phyloP scores from a whole-genome alignment of 176 grass and related monocot species.

The bread wheat (Triticum aestivum) region IWGSC_CS_RefSeq_v2.1 NC_057812.1:232804046-232804545 shows the following conservation, averaged over 20 bases:
- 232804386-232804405: slow-evolving; percentile 28
- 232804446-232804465: slow-evolving; percentile 20
- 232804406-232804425: slow-evolving; percentile 53
- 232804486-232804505: slow-evolving; percentile 8
- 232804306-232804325: slow-evolving; percentile 35
- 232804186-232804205: slow-evolving; percentile 48
- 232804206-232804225: slow-evolving; percentile 34
- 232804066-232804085: background rate
- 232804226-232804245: background rate
- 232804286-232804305: slow-evolving; percentile 28
- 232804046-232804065: background rate
- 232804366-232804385: slow-evolving; percentile 36
- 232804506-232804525: slow-evolving; percentile 37
- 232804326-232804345: slow-evolving; percentile 27
- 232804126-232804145: slow-evolving; percentile 11
- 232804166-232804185: slow-evolving; percentile 13
- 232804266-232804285: slow-evolving; percentile 35
- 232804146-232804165: slow-evolving; percentile 29
- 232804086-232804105: background rate
- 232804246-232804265: background rate
- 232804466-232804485: slow-evolving; percentile 31
- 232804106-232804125: background rate
- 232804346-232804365: background rate
- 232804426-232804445: slow-evolving; percentile 23
- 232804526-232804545: slow-evolving; percentile 38